Evolutionary conservation across 1,139 yeast species (phyloP), one percentile per base, ranked within the genome.

Genomic region (Scheffersomyces insectosa): DNA sequence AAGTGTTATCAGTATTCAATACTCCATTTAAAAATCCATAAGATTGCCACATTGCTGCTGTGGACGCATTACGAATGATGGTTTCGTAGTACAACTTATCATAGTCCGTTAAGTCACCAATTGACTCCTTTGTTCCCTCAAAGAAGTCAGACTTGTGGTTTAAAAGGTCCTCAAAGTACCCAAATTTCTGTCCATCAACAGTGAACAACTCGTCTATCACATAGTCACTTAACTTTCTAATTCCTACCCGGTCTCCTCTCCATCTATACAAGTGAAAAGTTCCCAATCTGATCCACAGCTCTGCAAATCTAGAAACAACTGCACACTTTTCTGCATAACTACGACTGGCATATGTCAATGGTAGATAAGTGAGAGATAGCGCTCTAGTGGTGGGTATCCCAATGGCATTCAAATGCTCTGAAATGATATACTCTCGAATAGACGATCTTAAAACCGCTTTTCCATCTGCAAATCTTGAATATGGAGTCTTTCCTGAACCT

Each of bases 11-110:
- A 0, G 98, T 91, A 60, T 93, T 93, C 46, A 93, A 70, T 2
- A 93, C 99, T 5, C 99, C 99, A 57, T 93, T 93, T 56, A 91
- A 67, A 57, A 91, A 90, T 3, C 97, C 98, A 63, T 90, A 91
- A 0, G 85, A 78, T 62, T 93, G 98, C 89, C 97, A 88, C 51
- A 79, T 72, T 1, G 96, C 97, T 1, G 89, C 84, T 23, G 89
- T 78, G 36, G 69, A 63, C 0, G 97, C 97, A 59, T 90, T 91
- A 39, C 90, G 65, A 12, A 75, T 66, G 1, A 86, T 80, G 5
- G 85, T 80, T 55, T 88, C 93, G 34, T 83, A 70, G 59, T 79
- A 90, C 68, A 93, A 71, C 49, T 77, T 74, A 49, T 85, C 91
- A 62, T 88, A 93, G 39, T 79, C 75, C 1, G 88, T 77, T 34